Conservation (phyloP, 164 flowering plant species). For the Magnolia changhungtana region DNA sequence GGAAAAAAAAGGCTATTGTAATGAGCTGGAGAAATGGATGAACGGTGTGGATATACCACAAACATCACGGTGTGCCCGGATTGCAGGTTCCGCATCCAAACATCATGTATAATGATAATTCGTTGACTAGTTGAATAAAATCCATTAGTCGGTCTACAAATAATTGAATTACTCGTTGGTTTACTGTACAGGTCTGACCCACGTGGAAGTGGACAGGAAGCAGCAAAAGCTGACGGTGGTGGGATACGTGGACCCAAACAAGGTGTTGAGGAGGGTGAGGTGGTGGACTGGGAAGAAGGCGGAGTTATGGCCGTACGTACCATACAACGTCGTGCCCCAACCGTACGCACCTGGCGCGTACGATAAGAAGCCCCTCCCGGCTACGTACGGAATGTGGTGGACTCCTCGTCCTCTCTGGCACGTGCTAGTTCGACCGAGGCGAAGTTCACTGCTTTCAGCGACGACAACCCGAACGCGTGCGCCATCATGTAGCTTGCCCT, state of each 20-base stretch:
- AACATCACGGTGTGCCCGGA: too few species aligned
- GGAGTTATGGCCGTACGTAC: conserved; percentile 93
- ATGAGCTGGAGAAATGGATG: too few species aligned
- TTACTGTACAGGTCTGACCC: conserved; percentile 43
- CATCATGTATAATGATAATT: too few species aligned
- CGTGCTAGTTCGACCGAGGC: conserved; percentile 86
- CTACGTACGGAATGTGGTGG: conserved; percentile 57
- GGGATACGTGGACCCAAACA: conserved; percentile 76
- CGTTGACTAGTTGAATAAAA: neutral
- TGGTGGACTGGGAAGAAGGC: conserved; percentile 83
- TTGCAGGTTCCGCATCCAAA: too few species aligned
- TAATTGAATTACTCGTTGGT: neutral
- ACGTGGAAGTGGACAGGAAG: conserved; percentile 61
- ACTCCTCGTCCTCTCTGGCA: conserved; percentile 48
- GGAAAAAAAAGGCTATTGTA: too few species aligned
- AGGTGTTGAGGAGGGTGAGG: conserved; percentile 61
- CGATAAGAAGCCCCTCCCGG: conserved; percentile 93
- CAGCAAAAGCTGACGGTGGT: conserved; percentile 70
- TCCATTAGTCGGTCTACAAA: neutral
- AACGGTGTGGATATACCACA: too few species aligned
- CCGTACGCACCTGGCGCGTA: conserved; percentile 86
- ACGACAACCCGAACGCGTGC: conserved; percentile 77
- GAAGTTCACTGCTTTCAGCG: conserved; percentile 78
- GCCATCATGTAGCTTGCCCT: conserved; percentile 44
- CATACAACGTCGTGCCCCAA: conserved; percentile 73